Conservation (phyloP, 805 yeast species). For the Candida taoyuanica region DNA sequence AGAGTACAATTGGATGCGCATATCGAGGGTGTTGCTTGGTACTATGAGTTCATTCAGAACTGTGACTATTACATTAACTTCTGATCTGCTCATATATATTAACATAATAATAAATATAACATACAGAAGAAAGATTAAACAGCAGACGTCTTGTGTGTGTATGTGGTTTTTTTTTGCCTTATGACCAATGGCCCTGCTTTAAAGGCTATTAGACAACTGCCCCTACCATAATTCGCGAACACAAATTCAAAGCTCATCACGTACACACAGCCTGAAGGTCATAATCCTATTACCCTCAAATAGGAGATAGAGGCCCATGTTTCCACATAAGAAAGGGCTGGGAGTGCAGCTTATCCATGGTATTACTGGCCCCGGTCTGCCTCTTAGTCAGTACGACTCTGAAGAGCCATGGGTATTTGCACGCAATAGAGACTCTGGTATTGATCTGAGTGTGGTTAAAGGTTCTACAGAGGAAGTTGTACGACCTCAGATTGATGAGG, state of each 20-base stretch:
- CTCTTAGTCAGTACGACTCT: slow-evolving; percentile 14
- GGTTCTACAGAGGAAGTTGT: slow-evolving; percentile 1
- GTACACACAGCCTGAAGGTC: not conserved
- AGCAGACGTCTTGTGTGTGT: too few relatives aligned
- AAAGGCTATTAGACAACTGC: too few relatives aligned
- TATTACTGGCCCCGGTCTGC: slow-evolving; percentile 31
- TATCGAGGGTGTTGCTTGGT: slow-evolving; percentile 13
- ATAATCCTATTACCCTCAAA: not conserved
- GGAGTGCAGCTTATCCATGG: slow-evolving; percentile 43
- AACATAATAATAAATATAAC: slow-evolving; percentile 20
- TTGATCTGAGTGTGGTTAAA: slow-evolving; percentile 13
- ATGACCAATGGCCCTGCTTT: too few relatives aligned
- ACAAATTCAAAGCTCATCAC: too few relatives aligned
- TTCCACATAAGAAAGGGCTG: slow-evolving; percentile 39
- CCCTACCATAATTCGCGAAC: too few relatives aligned
- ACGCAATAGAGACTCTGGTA: slow-evolving; percentile 23
- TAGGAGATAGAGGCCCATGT: slow-evolving; percentile 16
- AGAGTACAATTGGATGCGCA: slow-evolving; percentile 32
- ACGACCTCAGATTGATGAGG: not conserved
- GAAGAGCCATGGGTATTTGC: slow-evolving; percentile 27
- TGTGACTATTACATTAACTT: slow-evolving; percentile 7
- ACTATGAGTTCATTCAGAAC: slow-evolving; percentile 14
- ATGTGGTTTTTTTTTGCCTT: too few relatives aligned
- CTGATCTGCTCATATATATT: slow-evolving; percentile 23
- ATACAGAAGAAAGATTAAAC: not conserved